phyloP scores from a whole-genome alignment of 2,329 filamentous ascomycete genomes.

The Paecilomyces dactylethromorphus region DNA sequence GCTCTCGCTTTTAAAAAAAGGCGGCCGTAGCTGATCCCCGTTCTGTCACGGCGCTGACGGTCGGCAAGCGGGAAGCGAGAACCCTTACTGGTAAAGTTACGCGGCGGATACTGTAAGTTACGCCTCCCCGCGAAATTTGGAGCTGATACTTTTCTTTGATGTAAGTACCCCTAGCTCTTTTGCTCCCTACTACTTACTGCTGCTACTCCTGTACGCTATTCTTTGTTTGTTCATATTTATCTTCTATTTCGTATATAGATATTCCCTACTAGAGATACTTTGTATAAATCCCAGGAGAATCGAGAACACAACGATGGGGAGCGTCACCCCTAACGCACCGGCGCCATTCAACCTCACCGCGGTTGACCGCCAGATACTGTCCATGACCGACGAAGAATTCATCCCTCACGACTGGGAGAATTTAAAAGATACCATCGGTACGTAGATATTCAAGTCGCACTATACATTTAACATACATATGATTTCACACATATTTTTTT shows the following conservation, averaged over 20 bases:
- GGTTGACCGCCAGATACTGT: constrained; percentile 42
- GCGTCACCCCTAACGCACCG: neutral
- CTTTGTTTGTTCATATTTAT: neutral
- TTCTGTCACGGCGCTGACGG: neutral
- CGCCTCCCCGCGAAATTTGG: neutral
- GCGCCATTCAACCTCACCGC: constrained; percentile 44
- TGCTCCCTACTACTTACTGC: too few species aligned
- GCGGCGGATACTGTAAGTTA: neutral
- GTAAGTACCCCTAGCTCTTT: too few species aligned
- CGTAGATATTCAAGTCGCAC: constrained; percentile 7
- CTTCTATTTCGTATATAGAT: neutral
- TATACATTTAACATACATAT: neutral
- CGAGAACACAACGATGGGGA: neutral
- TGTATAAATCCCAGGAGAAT: neutral
- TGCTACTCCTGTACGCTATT: neutral
- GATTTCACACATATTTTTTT: neutral
- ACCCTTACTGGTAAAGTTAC: constrained; percentile 1
- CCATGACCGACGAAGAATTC: constrained; percentile 48
- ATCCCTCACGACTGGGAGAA: constrained; percentile 47
- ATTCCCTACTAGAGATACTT: neutral
- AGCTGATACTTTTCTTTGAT: too few species aligned
- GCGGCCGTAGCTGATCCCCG: neutral
- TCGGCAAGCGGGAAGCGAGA: neutral
- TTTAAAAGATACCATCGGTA: constrained; percentile 47
- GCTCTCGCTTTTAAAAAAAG: neutral